phyloP scores from a whole-genome alignment of 1,284 basidiomycete genomes.

The Trichosporon ovoides region DNA sequence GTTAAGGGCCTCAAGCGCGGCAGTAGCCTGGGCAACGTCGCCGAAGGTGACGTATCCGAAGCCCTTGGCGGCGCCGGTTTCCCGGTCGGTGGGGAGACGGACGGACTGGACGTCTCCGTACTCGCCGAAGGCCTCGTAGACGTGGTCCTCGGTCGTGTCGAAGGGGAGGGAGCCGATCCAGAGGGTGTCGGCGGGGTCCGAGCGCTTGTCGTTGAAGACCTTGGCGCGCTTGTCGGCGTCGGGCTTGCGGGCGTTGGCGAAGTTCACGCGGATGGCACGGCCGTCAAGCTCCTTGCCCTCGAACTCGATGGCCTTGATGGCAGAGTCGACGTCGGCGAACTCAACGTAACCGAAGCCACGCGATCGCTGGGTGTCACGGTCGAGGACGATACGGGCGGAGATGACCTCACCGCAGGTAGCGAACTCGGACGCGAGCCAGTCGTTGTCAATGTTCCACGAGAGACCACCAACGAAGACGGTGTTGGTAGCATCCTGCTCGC shows the following conservation, averaged over 20 bases:
- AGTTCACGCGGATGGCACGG: slow-evolving; percentile 80
- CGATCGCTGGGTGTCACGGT: slow-evolving; percentile 79
- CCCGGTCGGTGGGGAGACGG: slow-evolving; percentile 87
- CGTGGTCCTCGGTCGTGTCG: slow-evolving; percentile 68
- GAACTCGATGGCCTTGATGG: slow-evolving; percentile 69
- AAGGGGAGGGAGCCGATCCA: slow-evolving; percentile 92
- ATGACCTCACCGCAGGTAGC: slow-evolving; percentile 80
- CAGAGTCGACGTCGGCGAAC: slow-evolving; percentile 61
- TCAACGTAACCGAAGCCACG: slow-evolving; percentile 95
- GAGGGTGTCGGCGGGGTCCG: slow-evolving; percentile 68
- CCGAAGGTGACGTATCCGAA: slow-evolving; percentile 96
- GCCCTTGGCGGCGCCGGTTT: slow-evolving; percentile 85
- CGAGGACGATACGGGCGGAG: slow-evolving; percentile 81
- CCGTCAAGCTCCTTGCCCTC: slow-evolving; percentile 86
- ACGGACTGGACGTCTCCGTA: slow-evolving; percentile 85
- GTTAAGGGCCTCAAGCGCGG: slow-evolving; percentile 64
- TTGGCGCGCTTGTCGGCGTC: slow-evolving; percentile 69
- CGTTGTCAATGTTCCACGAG: slow-evolving; percentile 97
- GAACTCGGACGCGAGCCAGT: slow-evolving; percentile 90
- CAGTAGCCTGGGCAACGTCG: slow-evolving; percentile 71
- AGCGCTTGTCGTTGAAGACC: slow-evolving; percentile 66
- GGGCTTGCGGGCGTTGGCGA: slow-evolving; percentile 55
- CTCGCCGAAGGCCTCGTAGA: slow-evolving; percentile 90
- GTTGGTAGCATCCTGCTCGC: slow-evolving; percentile 55
- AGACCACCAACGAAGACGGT: slow-evolving; percentile 89